A percentile compares a stretch with the other conserved stretches of the same genome.
Conservation (phyloP, 2,329 filamentous ascomycete species). For the Apiospora marii region DNA sequence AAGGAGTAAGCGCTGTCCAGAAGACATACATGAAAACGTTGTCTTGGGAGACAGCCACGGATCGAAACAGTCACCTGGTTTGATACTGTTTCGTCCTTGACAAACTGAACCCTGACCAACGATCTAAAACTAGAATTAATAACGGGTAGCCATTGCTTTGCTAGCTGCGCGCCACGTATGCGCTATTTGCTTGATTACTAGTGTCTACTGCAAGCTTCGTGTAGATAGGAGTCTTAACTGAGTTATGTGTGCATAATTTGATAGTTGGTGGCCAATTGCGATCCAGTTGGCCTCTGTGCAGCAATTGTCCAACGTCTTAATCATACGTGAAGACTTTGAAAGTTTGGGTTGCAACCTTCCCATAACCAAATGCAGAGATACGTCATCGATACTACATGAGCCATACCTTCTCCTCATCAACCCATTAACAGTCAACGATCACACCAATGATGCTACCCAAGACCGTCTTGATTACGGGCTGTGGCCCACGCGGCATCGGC, state of each 20-base stretch:
- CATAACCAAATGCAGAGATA: background rate
- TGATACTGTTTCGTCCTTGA: no score
- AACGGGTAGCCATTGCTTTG: no score
- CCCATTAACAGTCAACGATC: background rate
- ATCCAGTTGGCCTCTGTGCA: background rate
- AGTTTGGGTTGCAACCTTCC: background rate
- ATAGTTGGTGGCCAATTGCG: no score
- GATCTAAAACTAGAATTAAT: no score
- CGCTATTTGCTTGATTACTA: background rate
- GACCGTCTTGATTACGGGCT: conserved; percentile 41
- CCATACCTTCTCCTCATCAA: background rate
- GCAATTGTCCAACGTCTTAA: background rate
- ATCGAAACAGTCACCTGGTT: no score
- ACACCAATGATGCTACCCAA: conserved; percentile 32
- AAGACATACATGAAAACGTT: no score
- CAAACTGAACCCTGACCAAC: no score
- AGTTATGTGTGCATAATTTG: no score
- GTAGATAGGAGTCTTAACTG: no score
- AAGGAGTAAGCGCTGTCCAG: no score
- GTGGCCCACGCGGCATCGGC: conserved; percentile 38
- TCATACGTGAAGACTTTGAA: background rate
- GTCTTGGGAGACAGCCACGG: no score
- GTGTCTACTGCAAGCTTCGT: background rate
- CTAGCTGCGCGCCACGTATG: no score
- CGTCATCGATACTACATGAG: background rate